Evolutionary conservation across 441 rosid species (phyloP), one percentile per base, ranked within the genome.

Genomic region (Gossypium schwendimanii): DNA sequence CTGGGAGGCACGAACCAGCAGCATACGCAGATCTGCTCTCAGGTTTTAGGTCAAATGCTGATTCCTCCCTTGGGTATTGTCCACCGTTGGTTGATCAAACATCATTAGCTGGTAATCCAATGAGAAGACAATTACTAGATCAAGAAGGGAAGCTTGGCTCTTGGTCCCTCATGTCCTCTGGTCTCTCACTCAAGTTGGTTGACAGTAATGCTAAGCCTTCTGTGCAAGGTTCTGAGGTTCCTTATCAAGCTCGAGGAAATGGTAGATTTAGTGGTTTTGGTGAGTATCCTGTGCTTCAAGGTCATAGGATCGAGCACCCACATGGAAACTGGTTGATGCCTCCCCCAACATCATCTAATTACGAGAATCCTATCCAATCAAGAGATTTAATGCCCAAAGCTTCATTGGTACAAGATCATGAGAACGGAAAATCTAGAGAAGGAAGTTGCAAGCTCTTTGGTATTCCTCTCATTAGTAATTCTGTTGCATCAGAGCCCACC

Each of bases 401-500:
- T 0, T 24, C 28, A 7, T 6, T 39, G 33, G 75, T 21, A 31
- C 89, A 76, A 41, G 89, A 89, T 65, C 80, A 73, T 24, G 89
- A 83, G 53, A 66, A 81, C 18, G 81, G 79, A 69, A 89, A 84
- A 74, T 55, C 90, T 7, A 73, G 70, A 24, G 87, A 84, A 10
- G 87, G 91, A 57, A 86, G 82, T 76, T 96, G 93, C 84, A 96
- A 82, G 80, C 92, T 96, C 45, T 96, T 96, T 77, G 99, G 99
- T 54, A 86, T 93, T 78, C 91, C 96, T 36, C 87, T 93, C 63
- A 76, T 78, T 60, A 76, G 87, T 74, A 84, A 75, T 78, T 77
- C 78, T 72, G 84, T 70, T 70, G 52, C 84, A 67, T 50, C 83
- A 7, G 91, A 90, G 62, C 78, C 80, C n/a, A 26, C 63, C 2